Evolutionary conservation across 345 rosid genomes (phyloP).

Genomic region (Lepidium africanum): DNA sequence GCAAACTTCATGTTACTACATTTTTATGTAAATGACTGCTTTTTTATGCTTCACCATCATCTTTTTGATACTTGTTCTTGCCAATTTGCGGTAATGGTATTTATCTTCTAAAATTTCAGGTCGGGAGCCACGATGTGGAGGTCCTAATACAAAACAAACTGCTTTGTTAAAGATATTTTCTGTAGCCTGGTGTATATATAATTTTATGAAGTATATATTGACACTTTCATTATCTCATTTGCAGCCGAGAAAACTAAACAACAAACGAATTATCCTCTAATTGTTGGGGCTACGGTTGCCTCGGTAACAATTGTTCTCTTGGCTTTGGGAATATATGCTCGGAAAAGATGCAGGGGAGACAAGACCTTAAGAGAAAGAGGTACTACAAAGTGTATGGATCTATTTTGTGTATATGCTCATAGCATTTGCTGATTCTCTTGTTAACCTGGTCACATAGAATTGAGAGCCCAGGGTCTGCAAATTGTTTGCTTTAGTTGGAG

Average conservation of each 20-base stretch:
- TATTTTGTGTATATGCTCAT: background rate
- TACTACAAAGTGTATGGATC: background rate
- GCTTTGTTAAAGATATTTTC: background rate
- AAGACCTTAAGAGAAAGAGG: background rate
- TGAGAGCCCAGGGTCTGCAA: conserved; percentile 1
- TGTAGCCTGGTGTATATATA: background rate
- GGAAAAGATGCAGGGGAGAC: conserved; percentile 11
- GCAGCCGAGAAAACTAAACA: conserved; percentile 3
- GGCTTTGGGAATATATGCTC: conserved; percentile 26
- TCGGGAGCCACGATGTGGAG: conserved; percentile 7
- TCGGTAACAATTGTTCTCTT: conserved; percentile 2
- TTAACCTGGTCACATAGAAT: background rate
- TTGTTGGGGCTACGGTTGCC: background rate
- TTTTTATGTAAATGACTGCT: background rate
- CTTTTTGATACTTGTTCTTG: background rate
- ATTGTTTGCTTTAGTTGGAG: conserved; percentile 14
- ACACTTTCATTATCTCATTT: background rate
- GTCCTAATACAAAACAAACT: background rate
- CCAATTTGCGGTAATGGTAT: background rate
- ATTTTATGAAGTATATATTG: background rate
- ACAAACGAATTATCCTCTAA: background rate
- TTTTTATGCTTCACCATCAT: background rate
- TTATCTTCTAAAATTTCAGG: background rate
- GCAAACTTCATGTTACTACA: background rate
- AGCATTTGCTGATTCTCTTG: background rate